These are phyloP conservation scores for Trebouxia sp. DNA, from an alignment of 139 green algal genomes.

Conservation along the genomic window DNA sequence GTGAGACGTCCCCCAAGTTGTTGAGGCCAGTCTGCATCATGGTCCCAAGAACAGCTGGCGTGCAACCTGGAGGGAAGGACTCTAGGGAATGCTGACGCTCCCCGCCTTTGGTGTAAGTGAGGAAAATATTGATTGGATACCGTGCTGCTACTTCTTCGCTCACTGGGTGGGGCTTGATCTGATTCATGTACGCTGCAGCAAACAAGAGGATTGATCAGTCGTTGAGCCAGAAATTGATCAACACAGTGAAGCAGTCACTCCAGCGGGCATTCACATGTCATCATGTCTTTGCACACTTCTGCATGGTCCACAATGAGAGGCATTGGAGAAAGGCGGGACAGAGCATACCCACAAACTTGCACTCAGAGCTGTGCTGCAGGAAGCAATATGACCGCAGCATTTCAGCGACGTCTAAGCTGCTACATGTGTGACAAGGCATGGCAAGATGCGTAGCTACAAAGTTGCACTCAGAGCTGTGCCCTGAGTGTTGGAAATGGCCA, in stretches of 20 bases:
- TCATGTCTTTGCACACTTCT: too few relatives aligned
- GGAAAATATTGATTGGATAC: background rate
- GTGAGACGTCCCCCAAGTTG: background rate
- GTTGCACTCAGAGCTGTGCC: conserved; percentile 33
- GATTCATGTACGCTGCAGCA: background rate
- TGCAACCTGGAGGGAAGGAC: conserved; percentile 8
- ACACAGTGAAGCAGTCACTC: background rate
- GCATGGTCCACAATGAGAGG: too few relatives aligned
- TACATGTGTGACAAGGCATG: too few relatives aligned
- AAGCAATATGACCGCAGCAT: too few relatives aligned
- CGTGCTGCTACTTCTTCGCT: background rate
- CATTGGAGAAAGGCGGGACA: too few relatives aligned
- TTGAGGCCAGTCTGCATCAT: conserved; percentile 25
- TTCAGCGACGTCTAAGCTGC: too few relatives aligned
- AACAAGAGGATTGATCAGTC: too few relatives aligned
- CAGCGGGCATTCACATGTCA: too few relatives aligned
- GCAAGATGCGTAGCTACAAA: too few relatives aligned
- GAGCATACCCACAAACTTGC: conserved; percentile 21
- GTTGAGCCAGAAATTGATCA: background rate
- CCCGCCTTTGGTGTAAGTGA: background rate
- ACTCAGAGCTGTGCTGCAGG: conserved; percentile 32
- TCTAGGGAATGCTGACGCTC: background rate
- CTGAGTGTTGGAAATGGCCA: conserved; percentile 36
- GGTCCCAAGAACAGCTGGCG: background rate
- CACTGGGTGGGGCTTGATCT: conserved; percentile 4